Conservation (phyloP, 352 stramenopile genomes). For the Globisporangium abappressorium region DNA sequence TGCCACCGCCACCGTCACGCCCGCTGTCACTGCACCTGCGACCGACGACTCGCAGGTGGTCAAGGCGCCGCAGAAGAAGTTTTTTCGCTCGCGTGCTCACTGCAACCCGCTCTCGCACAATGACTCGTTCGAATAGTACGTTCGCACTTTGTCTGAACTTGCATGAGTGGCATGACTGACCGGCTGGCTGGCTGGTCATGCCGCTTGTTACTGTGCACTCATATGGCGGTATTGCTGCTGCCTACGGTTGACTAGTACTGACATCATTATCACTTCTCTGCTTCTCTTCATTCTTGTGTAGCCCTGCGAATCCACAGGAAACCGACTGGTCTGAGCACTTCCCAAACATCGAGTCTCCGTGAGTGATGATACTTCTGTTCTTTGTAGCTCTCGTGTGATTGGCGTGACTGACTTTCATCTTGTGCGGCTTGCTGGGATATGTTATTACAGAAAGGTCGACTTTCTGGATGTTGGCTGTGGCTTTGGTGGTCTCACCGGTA, state of each 20-base stretch:
- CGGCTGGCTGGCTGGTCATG: background rate
- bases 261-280: background rate
- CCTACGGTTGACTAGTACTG: background rate
- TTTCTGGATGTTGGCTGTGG: constrained; percentile 97
- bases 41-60: constrained; percentile 24
- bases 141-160: background rate
- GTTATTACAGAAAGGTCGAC: constrained; percentile 68
- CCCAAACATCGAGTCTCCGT: constrained; percentile 79
- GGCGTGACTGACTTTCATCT: background rate
- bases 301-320: constrained; percentile 74
- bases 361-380: constrained; percentile 12
- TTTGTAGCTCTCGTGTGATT: background rate
- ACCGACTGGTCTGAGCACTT: constrained; percentile 96
- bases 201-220: background rate
- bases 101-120: constrained; percentile 97
- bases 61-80: constrained; percentile 93
- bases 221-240: background rate
- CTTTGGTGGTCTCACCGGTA: constrained; percentile 95
- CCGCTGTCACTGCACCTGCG: constrained; percentile 11
- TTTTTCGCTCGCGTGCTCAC: constrained; percentile 95
- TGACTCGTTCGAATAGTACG: constrained; percentile 94
- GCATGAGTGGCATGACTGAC: background rate
- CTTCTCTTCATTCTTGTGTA: constrained; percentile 15
- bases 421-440: constrained; percentile 1
- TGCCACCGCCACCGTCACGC: background rate